Conservation (phyloP, 1,284 basidiomycete genomes). For the Sphaerobolus stellatus region DNA sequence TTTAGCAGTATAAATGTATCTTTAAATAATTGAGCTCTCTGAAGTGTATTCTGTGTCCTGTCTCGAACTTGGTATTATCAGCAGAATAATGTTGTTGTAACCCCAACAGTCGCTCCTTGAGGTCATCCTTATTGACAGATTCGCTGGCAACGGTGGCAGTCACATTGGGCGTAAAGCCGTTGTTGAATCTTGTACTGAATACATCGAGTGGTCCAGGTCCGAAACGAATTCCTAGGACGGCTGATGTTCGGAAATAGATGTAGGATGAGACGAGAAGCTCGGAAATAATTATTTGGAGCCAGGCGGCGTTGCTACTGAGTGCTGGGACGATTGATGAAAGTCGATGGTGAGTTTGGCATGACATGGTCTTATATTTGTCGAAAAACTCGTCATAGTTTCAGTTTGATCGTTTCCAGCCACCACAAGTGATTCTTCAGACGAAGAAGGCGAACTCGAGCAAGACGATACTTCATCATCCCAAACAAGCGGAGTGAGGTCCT, state of each 20-base stretch:
- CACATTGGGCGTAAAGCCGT: neutral
- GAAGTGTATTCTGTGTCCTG: too few relatives aligned
- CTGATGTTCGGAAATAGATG: neutral
- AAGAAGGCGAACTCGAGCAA: too few relatives aligned
- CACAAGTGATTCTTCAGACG: too few relatives aligned
- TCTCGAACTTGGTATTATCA: conserved; percentile 4
- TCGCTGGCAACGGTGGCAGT: conserved; percentile 4
- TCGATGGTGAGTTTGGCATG: too few relatives aligned
- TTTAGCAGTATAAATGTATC: too few relatives aligned
- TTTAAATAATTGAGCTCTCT: too few relatives aligned
- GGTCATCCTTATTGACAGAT: conserved; percentile 1
- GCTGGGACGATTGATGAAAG: neutral
- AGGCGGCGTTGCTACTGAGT: neutral
- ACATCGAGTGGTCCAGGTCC: conserved; percentile 8
- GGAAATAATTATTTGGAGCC: conserved; percentile 6
- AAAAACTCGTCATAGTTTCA: too few relatives aligned
- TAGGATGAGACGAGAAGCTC: conserved; percentile 4
- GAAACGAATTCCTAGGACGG: neutral
- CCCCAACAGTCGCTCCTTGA: conserved; percentile 5
- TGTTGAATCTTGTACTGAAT: conserved; percentile 12
- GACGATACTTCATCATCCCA: too few relatives aligned
- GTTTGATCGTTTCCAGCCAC: too few relatives aligned
- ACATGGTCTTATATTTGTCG: too few relatives aligned
- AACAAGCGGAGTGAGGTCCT: too few relatives aligned
- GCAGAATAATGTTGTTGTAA: conserved; percentile 1